These are phyloP conservation scores for Geotrichum macrosporum DNA, from an alignment of 1,139 yeast species.

Conservation along the genomic window DNA sequence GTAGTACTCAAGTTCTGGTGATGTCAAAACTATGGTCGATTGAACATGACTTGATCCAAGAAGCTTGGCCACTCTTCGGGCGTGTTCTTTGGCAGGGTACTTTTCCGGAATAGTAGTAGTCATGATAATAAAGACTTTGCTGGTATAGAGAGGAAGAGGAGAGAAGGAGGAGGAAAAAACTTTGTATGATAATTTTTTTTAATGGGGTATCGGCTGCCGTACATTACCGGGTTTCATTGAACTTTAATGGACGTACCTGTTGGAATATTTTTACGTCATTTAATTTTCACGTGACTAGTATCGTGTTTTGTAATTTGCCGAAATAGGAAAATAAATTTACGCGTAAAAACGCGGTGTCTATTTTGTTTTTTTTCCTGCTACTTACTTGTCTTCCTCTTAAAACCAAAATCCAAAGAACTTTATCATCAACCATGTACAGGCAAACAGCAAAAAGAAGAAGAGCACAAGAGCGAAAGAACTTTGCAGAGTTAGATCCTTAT, in stretches of 20 bases:
- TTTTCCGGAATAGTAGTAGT: conserved; percentile 28
- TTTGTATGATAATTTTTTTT: background rate
- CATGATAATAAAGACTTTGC: no score
- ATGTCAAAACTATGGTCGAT: conserved; percentile 55
- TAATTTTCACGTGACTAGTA: no score
- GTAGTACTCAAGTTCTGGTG: conserved; percentile 57
- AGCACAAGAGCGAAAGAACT: conserved; percentile 69
- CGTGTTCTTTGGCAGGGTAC: conserved; percentile 58
- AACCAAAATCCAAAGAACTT: background rate
- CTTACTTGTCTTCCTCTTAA: background rate
- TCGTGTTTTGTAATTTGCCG: no score
- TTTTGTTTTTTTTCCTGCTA: conserved; percentile 1
- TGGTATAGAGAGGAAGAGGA: background rate
- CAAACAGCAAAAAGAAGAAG: conserved; percentile 58
- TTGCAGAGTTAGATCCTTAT: conserved; percentile 36
- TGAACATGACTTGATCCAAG: conserved; percentile 30
- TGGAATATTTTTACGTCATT: no score
- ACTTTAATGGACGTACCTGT: no score
- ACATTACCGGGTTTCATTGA: background rate
- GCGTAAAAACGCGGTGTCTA: no score
- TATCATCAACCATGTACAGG: conserved; percentile 54
- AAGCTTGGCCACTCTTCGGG: conserved; percentile 42
- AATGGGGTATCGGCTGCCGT: background rate
- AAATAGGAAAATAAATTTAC: background rate
- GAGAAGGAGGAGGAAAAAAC: background rate